These are phyloP conservation scores for Pseudogymnoascus sp. DNA, from an alignment of 2,329 filamentous ascomycete genomes.

Conservation along the genomic window DNA sequence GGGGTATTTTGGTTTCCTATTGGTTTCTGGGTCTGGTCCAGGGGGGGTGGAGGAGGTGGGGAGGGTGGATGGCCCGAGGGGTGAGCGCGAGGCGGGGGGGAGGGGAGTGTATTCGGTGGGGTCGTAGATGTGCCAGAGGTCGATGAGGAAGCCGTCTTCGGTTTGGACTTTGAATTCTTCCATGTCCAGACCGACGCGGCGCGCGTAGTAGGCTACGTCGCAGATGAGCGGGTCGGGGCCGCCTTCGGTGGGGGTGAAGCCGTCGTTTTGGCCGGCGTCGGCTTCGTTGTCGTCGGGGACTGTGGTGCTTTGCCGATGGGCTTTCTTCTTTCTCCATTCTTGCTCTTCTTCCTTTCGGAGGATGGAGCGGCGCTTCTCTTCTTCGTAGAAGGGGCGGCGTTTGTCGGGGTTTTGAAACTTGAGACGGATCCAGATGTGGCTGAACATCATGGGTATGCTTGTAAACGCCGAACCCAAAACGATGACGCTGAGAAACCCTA, in stretches of 20 bases:
- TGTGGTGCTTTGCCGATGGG: slow-evolving; percentile 30
- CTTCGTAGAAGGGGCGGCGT: slow-evolving; percentile 59
- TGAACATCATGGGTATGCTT: slow-evolving; percentile 46
- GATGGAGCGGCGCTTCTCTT: slow-evolving; percentile 55
- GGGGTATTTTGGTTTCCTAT: slow-evolving; percentile 59
- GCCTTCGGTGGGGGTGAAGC: slow-evolving; percentile 65
- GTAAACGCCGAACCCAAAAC: slow-evolving; percentile 66
- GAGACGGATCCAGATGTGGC: slow-evolving; percentile 42
- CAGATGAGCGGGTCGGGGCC: slow-evolving; percentile 70
- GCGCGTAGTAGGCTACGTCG: slow-evolving; percentile 78
- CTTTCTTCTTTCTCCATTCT: slow-evolving; percentile 47
- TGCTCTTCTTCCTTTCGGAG: slow-evolving; percentile 48
- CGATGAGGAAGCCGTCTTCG: slow-evolving; percentile 86
- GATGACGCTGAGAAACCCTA: slow-evolving; percentile 68
- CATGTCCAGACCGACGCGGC: slow-evolving; percentile 76
- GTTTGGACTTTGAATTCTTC: slow-evolving; percentile 81
- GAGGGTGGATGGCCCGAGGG: slow-evolving; percentile 56
- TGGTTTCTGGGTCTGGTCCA: slow-evolving; percentile 11
- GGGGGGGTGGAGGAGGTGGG: slow-evolving; percentile 24
- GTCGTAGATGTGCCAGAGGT: slow-evolving; percentile 83
- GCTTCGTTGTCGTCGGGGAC: slow-evolving; percentile 29
- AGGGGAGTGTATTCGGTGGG: slow-evolving; percentile 60
- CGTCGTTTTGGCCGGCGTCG: slow-evolving; percentile 34
- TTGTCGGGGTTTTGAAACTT: slow-evolving; percentile 52
- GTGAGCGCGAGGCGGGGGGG: slow-evolving; percentile 38